Evolutionary conservation across 2,329 filamentous ascomycete species (phyloP), one percentile per base, ranked within the genome.

Genomic region (Hypomyces perniciosus): DNA sequence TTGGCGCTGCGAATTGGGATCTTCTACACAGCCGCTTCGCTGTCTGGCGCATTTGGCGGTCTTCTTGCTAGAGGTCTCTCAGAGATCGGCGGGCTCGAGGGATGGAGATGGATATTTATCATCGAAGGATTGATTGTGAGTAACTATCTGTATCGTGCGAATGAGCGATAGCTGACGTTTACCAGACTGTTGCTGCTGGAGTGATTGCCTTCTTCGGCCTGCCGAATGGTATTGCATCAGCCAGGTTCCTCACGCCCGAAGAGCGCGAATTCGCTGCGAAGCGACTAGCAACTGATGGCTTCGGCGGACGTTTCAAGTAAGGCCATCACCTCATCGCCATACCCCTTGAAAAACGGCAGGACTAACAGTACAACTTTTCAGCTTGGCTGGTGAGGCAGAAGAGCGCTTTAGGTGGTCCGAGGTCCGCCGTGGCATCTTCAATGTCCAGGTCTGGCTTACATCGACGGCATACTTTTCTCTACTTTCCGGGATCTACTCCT

Each of bases 21-120:
- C 5, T 86, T 87, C 59, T 87, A 85, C 61, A 85, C 81, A 1
- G 81, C 82, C 2, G 81, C 83, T 0, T 84, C 81, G 1, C 65
- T 86, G 5, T 83, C 80, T 0, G 81, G 82, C 2, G 81, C 81
- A 1, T 85, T 85, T 60, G 51, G 53, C 65, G 73, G 79, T 5
- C 71, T 86, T 1, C 69, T 85, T 6, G 83, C 83, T 6, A 73
- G 80, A 8, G 83, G 81, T 0, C 68, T 86, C 5, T 76, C 78
- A 1, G 74, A 77, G n/a, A 84, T 86, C 51, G 80, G 77, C 1
- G 76, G 76, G 1, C 66, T 81, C 4, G 74, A 73, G 53, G 75
- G 73, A 4, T 85, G 80, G 81, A 70, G 80, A 30, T 84, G 79
- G 79, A 83, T 84, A 12, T 79, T 84, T 51, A 76, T 83, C 43